phyloP scores from a whole-genome alignment of 345 rosid species.

The Hibiscus trionum region DNA sequence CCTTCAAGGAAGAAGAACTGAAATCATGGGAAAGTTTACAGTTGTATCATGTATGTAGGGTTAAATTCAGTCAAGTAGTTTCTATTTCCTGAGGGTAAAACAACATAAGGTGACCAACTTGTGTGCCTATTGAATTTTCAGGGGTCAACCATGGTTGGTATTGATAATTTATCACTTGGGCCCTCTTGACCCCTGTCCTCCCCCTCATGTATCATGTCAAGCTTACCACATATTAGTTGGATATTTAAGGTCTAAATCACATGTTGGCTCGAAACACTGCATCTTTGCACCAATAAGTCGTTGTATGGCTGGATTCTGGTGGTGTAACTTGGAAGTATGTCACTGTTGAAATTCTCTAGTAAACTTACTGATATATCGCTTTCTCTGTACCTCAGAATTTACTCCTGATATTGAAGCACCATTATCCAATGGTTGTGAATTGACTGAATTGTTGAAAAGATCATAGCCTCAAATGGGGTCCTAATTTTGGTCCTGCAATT shows the following conservation, averaged over 20 bases:
- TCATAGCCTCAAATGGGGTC: constrained; percentile 8
- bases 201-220: not conserved
- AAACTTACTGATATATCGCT: not conserved
- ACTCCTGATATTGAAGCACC: constrained; percentile 11
- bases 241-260: constrained; percentile 10
- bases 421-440: constrained; percentile 11
- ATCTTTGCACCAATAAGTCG: constrained; percentile 8
- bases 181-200: constrained; percentile 7
- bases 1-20: not conserved
- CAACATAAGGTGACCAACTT: constrained; percentile 11
- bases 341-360: not conserved
- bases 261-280: constrained; percentile 7
- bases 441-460: constrained; percentile 21
- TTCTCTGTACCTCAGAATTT: constrained; percentile 12
- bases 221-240: constrained; percentile 1
- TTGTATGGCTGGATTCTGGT: constrained; percentile 16
- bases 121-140: constrained; percentile 12
- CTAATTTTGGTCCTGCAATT: constrained; percentile 11
- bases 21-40: too few species aligned
- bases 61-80: not conserved
- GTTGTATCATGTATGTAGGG: not conserved
- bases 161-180: not conserved
- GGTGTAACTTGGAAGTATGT: not conserved
- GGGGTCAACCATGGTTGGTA: not conserved
- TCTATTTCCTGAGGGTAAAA: constrained; percentile 7